Evolutionary conservation across 257 asterid species (phyloP).

Genomic region (Lycium ferocissimum): DNA sequence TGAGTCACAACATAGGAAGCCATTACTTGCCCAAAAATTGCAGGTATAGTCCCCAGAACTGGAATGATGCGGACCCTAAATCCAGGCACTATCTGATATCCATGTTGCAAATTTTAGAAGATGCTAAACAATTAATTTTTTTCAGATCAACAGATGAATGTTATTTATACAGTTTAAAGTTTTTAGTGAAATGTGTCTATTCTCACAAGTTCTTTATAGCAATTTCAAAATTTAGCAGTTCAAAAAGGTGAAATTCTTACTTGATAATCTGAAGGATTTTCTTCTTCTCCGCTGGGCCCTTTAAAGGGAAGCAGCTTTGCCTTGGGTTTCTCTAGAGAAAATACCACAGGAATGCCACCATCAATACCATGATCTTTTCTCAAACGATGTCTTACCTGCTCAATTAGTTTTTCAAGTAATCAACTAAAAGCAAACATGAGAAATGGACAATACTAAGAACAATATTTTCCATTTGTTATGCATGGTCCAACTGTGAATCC

Average conservation of each 20-base stretch:
- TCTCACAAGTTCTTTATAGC: not conserved
- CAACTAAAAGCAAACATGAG: constrained; percentile 15
- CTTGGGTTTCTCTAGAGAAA: constrained; percentile 94
- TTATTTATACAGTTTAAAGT: not conserved
- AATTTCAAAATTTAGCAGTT: constrained; percentile 9
- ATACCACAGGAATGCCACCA: constrained; percentile 96
- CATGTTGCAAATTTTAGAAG: constrained; percentile 35
- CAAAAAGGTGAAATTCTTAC: constrained; percentile 50
- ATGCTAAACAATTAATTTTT: not conserved
- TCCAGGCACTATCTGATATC: constrained; percentile 87
- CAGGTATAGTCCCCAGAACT: constrained; percentile 96
- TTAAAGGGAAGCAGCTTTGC: constrained; percentile 89
- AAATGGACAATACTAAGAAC: not conserved
- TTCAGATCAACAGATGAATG: constrained; percentile 18
- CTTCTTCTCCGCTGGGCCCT: constrained; percentile 91
- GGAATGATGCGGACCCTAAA: constrained; percentile 97
- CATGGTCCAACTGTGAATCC: not conserved
- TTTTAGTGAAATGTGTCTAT: not conserved
- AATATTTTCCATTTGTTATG: not conserved
- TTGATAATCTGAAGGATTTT: constrained; percentile 96
- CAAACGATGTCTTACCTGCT: constrained; percentile 88
- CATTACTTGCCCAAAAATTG: constrained; percentile 97
- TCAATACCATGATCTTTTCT: constrained; percentile 89
- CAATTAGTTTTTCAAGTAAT: constrained; percentile 40
- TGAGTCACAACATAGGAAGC: constrained; percentile 89